Evolutionary conservation across 2,329 filamentous ascomycete genomes (phyloP), one percentile per base, ranked within the genome.

Genomic region (Coleophoma crateriformis): DNA sequence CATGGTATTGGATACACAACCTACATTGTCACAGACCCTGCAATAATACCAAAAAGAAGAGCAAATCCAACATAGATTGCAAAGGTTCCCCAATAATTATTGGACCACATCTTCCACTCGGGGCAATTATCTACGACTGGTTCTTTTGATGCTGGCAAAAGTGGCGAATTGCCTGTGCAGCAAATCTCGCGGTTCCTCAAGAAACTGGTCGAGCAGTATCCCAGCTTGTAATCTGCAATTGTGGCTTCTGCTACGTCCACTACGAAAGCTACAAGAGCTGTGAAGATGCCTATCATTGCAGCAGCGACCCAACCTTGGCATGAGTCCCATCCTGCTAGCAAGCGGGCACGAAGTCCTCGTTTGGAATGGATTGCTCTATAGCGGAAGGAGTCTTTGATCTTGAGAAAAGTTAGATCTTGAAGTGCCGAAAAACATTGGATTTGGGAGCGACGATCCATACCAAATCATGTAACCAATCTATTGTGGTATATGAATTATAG

Each of bases 401-500:
- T 45, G 37, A 22, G 35, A 34, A 51, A 7, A 17, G 32, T 34
- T 33, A 33, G 52, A 27, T 27, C 27, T 27, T 27, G 27, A 10
- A 3, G 8, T 27, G 5, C 27, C 43, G 48, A 33, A 46, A 37
- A 38, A 34, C 4, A n/a, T 19, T 17, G 7, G 5, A 10, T 13
- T 13, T 34, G 20, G 35, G 4, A 10, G 42, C n/a, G 14, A 14
- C 15, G 35, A 19, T 6, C 44, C 54, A 27, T 60, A 78, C 75
- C 49, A 83, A 62, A 56, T 81, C 78, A 61, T 81, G 79, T 10
- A 83, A 67, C 78, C 78, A 83, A 62, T 84, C 79, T 50, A 82
- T 82, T 1, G 78, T 81, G 7, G 75, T 78, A 55, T 84, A 83
- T 54, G 82, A 75, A 58, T 80, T 81, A 59, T 83, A 84, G 1